Percentiles rank a stretch among this genome's conserved stretches.
Conservation (phyloP, 805 yeast genomes). For the Starmerella scarabaei region DNA sequence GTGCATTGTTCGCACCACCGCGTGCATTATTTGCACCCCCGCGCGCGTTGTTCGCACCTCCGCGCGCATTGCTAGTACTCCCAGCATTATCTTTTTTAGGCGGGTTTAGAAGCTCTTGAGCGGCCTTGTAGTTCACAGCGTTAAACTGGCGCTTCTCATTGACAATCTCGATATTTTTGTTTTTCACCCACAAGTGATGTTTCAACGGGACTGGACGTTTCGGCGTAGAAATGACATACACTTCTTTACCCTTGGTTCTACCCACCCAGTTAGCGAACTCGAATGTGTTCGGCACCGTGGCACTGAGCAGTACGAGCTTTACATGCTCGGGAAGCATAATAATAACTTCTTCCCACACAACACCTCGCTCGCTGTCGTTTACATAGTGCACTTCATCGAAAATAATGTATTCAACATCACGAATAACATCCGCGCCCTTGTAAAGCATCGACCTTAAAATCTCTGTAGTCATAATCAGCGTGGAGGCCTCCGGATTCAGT, state of each 20-base stretch:
- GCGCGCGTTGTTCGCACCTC: constrained; percentile 26
- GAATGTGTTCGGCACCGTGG: constrained; percentile 96
- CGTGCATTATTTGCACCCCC: constrained; percentile 29
- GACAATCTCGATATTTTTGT: constrained; percentile 56
- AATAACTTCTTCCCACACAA: constrained; percentile 98
- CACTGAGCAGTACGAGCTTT: constrained; percentile 78
- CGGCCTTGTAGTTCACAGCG: constrained; percentile 40
- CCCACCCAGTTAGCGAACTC: constrained; percentile 99
- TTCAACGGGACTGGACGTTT: constrained; percentile 95
- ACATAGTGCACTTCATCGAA: constrained; percentile 98
- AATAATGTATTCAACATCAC: constrained; percentile 95
- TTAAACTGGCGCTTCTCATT: constrained; percentile 59
- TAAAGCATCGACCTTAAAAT: constrained; percentile 89
- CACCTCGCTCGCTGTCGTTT: constrained; percentile 93
- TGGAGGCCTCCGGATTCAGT: constrained; percentile 90
- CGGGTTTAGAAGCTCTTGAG: constrained; percentile 8
- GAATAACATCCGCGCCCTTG: constrained; percentile 87
- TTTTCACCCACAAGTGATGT: constrained; percentile 72
- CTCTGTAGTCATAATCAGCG: constrained; percentile 96
- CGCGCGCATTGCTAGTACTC: neutral
- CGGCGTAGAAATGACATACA: constrained; percentile 90
- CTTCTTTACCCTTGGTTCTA: constrained; percentile 87
- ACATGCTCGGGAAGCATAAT: constrained; percentile 96
- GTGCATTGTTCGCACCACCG: constrained; percentile 27
- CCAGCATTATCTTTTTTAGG: neutral